phyloP scores from a whole-genome alignment of 805 yeast species.

The Pichia manshurica region DNA sequence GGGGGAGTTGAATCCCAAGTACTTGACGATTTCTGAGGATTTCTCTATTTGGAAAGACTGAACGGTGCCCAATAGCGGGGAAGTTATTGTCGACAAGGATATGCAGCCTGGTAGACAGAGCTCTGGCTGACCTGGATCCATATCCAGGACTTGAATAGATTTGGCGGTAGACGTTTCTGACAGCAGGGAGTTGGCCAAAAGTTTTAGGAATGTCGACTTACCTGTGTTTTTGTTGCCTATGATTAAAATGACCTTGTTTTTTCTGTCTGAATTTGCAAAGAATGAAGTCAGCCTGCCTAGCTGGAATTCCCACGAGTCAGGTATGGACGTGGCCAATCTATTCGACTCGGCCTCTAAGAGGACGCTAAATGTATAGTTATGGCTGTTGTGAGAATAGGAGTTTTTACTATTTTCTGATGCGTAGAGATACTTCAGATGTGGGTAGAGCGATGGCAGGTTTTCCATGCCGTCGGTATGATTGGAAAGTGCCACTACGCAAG shows the following conservation, averaged over 20 bases:
- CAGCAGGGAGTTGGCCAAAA: conserved; percentile 46
- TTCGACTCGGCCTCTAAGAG: conserved; percentile 22
- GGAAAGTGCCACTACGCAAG: conserved; percentile 37
- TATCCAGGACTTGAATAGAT: conserved; percentile 50
- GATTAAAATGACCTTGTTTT: conserved; percentile 30
- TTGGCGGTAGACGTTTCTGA: conserved; percentile 14
- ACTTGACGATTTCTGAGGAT: conserved; percentile 22
- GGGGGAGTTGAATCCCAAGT: conserved; percentile 66
- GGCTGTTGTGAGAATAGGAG: conserved; percentile 7
- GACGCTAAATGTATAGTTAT: conserved; percentile 34
- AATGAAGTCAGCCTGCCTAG: conserved; percentile 13
- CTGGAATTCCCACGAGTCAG: conserved; percentile 24
- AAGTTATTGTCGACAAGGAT: conserved; percentile 40
- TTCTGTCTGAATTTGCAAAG: neutral
- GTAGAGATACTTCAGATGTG: conserved; percentile 42
- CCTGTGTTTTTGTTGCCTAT: conserved; percentile 76
- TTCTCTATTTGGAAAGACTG: conserved; percentile 19
- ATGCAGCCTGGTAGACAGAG: conserved; percentile 66
- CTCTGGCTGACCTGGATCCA: conserved; percentile 90
- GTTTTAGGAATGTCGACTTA: conserved; percentile 63
- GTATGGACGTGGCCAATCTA: conserved; percentile 26
- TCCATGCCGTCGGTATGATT: conserved; percentile 41
- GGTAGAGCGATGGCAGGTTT: conserved; percentile 36
- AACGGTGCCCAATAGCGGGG: conserved; percentile 34
- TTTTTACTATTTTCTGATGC: conserved; percentile 15